Percentiles rank a stretch among this genome's conserved stretches.
Conservation (phyloP, 2,329 filamentous ascomycete genomes). For the Aspergillus persii region DNA sequence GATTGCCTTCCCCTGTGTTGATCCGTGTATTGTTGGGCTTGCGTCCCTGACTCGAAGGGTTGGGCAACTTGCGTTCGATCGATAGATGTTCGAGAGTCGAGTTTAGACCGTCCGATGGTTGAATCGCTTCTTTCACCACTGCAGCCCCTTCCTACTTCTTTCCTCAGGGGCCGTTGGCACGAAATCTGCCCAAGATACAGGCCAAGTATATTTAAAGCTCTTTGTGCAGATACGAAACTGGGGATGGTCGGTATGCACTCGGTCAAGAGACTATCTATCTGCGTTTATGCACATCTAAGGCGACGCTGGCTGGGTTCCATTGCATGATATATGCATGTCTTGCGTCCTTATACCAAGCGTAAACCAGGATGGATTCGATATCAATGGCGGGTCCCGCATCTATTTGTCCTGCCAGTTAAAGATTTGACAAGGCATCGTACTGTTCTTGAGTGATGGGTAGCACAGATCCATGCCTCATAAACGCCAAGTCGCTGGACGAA, state of each 20-base stretch:
- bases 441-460: conserved; percentile 10
- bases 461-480: conserved; percentile 14
- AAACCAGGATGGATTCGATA: not conserved
- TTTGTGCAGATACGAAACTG: no score
- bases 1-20: not conserved
- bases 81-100: not conserved
- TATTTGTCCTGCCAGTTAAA: conserved; percentile 28
- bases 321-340: no score
- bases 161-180: no score
- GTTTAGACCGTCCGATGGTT: not conserved
- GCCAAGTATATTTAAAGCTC: no score
- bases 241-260: no score
- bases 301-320: no score
- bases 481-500: conserved; percentile 7
- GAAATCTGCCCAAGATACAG: no score
- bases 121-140: not conserved
- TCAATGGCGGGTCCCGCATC: not conserved
- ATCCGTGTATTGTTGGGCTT: not conserved
- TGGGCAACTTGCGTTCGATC: not conserved
- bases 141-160: no score
- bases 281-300: no score
- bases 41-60: not conserved
- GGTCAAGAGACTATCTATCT: no score
- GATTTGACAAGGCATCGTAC: conserved; percentile 19
- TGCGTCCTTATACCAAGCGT: no score